phyloP scores from a whole-genome alignment of 106 monocot species.

The Phalaenopsis aphrodite region DNA sequence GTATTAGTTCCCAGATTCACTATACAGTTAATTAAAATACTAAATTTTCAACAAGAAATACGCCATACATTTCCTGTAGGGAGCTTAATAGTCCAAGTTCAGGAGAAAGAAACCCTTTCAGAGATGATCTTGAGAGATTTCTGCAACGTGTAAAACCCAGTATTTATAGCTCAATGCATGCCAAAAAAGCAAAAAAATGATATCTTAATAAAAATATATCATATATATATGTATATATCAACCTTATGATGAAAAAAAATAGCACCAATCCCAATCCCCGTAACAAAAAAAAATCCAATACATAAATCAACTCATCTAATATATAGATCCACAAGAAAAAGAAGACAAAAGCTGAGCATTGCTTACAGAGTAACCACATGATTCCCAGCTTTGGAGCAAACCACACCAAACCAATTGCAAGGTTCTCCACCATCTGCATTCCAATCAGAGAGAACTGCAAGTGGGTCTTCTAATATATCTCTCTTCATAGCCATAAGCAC shows the following conservation, averaged over 20 bases:
- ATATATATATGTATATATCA: background rate
- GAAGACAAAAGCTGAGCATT: background rate
- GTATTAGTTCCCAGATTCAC: background rate
- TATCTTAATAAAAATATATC: background rate
- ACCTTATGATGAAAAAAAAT: background rate
- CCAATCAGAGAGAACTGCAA: slow-evolving; percentile 65
- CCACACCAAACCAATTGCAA: slow-evolving; percentile 75
- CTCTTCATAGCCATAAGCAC: slow-evolving; percentile 64
- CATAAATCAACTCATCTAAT: background rate
- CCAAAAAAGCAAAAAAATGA: background rate
- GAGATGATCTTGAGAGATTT: slow-evolving; percentile 56
- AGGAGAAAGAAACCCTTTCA: slow-evolving; percentile 75
- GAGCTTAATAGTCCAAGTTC: slow-evolving; percentile 53
- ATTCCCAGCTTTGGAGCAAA: slow-evolving; percentile 48
- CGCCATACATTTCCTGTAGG: slow-evolving; percentile 67
- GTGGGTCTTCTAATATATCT: slow-evolving; percentile 68
- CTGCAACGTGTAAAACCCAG: slow-evolving; percentile 21
- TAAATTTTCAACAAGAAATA: background rate
- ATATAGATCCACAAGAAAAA: background rate
- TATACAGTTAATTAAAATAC: background rate
- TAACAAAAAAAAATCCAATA: background rate
- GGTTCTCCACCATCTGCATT: slow-evolving; percentile 28
- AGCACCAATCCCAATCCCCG: background rate
- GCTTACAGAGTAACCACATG: slow-evolving; percentile 62
- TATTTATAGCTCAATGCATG: too few species aligned